Conservation (phyloP, 2,329 filamentous ascomycete species). For the Beauveria brongniartii region DNA sequence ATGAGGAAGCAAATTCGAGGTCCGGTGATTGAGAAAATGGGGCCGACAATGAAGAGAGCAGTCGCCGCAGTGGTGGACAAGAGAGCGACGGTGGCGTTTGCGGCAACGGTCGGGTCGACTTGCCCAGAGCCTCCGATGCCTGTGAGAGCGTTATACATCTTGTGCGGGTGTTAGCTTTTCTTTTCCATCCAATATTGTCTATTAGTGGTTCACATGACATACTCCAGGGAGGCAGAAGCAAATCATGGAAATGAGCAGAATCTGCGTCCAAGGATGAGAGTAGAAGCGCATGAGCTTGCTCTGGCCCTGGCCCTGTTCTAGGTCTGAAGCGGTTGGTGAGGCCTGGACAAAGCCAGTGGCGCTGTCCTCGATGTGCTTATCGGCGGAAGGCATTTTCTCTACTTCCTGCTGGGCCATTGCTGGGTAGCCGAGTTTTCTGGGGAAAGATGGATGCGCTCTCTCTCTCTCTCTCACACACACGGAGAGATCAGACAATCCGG, state of each 20-base stretch:
- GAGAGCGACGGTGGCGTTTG: slow-evolving; percentile 37
- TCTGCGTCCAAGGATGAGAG: slow-evolving; percentile 38
- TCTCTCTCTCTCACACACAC: no score
- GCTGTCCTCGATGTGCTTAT: slow-evolving; percentile 9
- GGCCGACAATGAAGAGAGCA: slow-evolving; percentile 35
- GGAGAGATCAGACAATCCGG: slow-evolving; percentile 1
- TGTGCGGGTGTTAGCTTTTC: neutral
- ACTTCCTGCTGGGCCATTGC: slow-evolving; percentile 21
- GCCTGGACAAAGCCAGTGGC: neutral
- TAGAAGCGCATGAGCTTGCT: slow-evolving; percentile 24
- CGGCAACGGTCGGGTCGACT: slow-evolving; percentile 35
- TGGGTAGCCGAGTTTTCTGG: neutral
- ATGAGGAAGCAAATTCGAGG: slow-evolving; percentile 34
- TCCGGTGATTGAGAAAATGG: slow-evolving; percentile 34
- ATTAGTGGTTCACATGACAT: slow-evolving; percentile 16
- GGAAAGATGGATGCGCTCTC: neutral
- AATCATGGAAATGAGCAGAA: slow-evolving; percentile 39
- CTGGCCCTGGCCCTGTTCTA: slow-evolving; percentile 9
- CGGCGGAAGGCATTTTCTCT: slow-evolving; percentile 14
- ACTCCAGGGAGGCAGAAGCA: slow-evolving; percentile 40
- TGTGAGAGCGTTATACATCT: slow-evolving; percentile 41
- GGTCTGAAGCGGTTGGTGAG: neutral
- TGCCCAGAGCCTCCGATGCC: slow-evolving; percentile 38
- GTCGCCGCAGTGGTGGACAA: slow-evolving; percentile 34
- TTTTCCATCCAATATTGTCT: neutral